Conservation (phyloP, 2,329 filamentous ascomycete genomes). For the Dactylella cylindrospora region DNA sequence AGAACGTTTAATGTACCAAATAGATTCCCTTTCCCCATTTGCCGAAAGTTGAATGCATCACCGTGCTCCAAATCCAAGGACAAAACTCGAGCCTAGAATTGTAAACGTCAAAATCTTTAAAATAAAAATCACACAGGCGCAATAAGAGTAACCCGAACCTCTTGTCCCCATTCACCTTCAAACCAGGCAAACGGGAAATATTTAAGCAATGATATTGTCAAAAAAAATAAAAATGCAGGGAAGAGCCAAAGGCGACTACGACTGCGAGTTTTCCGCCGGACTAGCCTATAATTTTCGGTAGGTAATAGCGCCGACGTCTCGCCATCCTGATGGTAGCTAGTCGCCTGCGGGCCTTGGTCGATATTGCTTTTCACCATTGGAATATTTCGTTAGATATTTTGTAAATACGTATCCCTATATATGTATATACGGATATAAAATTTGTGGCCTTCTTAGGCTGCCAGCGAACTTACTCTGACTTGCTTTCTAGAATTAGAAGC, state of each 20-base stretch:
- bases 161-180: constrained; percentile 14
- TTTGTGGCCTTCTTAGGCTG: too few species aligned
- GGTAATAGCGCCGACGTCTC: constrained; percentile 23
- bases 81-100: constrained; percentile 3
- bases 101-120: background rate
- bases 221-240: constrained; percentile 24
- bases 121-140: background rate
- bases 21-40: constrained; percentile 30
- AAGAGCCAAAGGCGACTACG: constrained; percentile 30
- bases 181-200: constrained; percentile 27
- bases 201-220: constrained; percentile 34
- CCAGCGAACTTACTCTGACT: too few species aligned
- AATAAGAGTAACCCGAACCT: constrained; percentile 7
- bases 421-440: too few species aligned
- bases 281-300: constrained; percentile 26
- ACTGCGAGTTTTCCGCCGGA: constrained; percentile 12
- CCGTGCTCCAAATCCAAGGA: constrained; percentile 13
- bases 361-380: too few species aligned
- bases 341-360: too few species aligned
- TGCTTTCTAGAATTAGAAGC: too few species aligned
- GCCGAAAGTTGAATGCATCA: constrained; percentile 20
- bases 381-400: too few species aligned
- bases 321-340: background rate
- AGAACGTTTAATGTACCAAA: constrained; percentile 21
- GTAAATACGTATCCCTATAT: too few species aligned